Evolutionary conservation across 2,329 filamentous ascomycete species (phyloP).

Genomic region (Intubia oerlemansii): DNA sequence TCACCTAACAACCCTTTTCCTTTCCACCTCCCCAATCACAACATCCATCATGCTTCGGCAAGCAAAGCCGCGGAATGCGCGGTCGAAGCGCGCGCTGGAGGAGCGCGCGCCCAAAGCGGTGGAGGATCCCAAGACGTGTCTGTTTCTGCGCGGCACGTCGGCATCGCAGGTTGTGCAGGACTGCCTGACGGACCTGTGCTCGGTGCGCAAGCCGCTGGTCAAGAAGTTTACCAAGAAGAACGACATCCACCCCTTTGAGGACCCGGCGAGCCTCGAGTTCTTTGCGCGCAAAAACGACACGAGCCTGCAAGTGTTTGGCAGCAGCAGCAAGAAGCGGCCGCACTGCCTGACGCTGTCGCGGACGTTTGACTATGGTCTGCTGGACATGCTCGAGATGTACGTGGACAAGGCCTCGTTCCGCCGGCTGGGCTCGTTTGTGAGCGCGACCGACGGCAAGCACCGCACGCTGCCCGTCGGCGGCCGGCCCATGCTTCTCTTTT

Average conservation of each 20-base stretch:
- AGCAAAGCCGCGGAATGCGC: conserved; percentile 44
- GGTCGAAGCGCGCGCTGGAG: conserved; percentile 86
- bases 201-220: conserved; percentile 63
- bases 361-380: conserved; percentile 65
- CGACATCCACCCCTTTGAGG: conserved; percentile 70
- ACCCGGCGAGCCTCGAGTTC: conserved; percentile 40
- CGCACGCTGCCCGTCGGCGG: conserved; percentile 54
- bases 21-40: too few species aligned
- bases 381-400: conserved; percentile 81
- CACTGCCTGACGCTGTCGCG: conserved; percentile 69
- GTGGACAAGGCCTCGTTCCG: conserved; percentile 56
- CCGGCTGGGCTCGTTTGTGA: conserved; percentile 44
- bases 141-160: conserved; percentile 74
- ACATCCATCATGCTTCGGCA: conserved; percentile 7
- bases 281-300: conserved; percentile 94
- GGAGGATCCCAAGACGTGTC: conserved; percentile 77
- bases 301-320: conserved; percentile 49
- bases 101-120: conserved; percentile 74
- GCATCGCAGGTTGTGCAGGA: conserved; percentile 69
- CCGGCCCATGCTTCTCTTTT: conserved; percentile 77
- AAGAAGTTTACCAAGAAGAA: conserved; percentile 98
- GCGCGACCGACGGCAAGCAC: conserved; percentile 3
- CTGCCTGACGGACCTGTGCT: conserved; percentile 64
- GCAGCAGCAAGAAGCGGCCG: conserved; percentile 84
- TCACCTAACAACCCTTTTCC: too few species aligned